Base-by-base conservation (phyloP, 805 yeast genomes). In the Sugiyamaella floridensis region DNA sequence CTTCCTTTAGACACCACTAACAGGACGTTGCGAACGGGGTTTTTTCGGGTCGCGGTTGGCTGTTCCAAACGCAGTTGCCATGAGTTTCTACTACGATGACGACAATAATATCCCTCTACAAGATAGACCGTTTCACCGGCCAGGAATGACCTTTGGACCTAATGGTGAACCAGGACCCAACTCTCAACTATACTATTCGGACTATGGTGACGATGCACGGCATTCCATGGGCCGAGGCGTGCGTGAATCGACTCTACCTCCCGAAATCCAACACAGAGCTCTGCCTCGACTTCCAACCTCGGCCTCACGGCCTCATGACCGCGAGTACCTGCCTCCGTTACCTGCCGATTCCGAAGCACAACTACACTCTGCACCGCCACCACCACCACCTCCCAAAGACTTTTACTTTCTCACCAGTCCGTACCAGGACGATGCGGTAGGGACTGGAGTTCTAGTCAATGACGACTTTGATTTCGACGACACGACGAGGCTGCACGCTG, bases 61-160 rank as follows among this genome's bases (percentile, higher is more conserved):
- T 22, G 6, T 6, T 22, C 26, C 26, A 22, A 3, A 22, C 26
- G 26, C 44, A 10, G 4, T 18, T 4, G 22, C 8, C 12, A 48
- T 48, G 51, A 48, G 51, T 16, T 48, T 41, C 51, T 48, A 48
- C 15, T 48, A 48, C 26, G 45, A 40, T 46, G 26, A 20, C n/a
- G 44, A 47, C 14, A 22, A 42, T 7, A 37, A 42, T 26, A 44
- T 44, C 14, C 51, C 44, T 22, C 40, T 48, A 15, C 42, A 42
- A 26, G 45, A 48, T 19, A 40, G 47, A 4, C 51, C 51, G 29
- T 42, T 48, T 28, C 51, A 48, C 8, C 32, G 51, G 47, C 19
- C 51, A 15, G 32, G 48, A 19, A 41, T 40, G 12, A 9, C 34
- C 5, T 34, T 12, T n/a, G 41, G 47, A 14, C 32, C 40, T 6